These are phyloP conservation scores for Neurospora discreta DNA, from an alignment of 495 filamentous ascomycete genomes.

Conservation along the genomic window DNA sequence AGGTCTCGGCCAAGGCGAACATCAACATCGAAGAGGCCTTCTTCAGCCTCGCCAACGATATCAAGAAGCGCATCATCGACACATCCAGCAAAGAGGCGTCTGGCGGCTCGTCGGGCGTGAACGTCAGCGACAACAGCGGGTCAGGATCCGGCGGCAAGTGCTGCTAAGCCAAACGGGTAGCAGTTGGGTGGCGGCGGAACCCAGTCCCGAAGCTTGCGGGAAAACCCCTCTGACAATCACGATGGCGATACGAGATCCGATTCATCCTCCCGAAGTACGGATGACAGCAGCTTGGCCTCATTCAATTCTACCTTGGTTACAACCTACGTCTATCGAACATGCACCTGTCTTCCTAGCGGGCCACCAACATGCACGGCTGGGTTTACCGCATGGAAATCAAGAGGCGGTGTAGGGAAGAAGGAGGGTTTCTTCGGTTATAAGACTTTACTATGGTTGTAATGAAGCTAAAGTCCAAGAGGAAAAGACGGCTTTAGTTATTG, in stretches of 20 bases:
- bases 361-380: neutral
- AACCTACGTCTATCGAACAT: neutral
- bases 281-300: neutral
- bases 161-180: constrained; percentile 47
- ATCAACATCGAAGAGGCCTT: constrained; percentile 99
- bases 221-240: neutral
- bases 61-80: constrained; percentile 91
- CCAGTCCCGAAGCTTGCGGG: constrained; percentile 4
- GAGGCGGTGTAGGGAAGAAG: neutral
- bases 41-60: constrained; percentile 87
- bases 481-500: neutral
- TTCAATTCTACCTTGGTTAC: neutral
- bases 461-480: neutral
- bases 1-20: constrained; percentile 96
- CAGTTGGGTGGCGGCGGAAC: neutral
- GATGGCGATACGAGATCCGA: neutral
- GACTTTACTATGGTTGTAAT: neutral
- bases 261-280: neutral
- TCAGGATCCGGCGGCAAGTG: constrained; percentile 68
- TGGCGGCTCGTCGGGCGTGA: constrained; percentile 49
- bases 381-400: neutral
- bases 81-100: constrained; percentile 68
- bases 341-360: neutral
- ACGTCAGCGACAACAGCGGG: constrained; percentile 52
- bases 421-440: neutral